phyloP scores from a whole-genome alignment of 805 yeast species.

The Cyberlindnera samutprakarnensis region DNA sequence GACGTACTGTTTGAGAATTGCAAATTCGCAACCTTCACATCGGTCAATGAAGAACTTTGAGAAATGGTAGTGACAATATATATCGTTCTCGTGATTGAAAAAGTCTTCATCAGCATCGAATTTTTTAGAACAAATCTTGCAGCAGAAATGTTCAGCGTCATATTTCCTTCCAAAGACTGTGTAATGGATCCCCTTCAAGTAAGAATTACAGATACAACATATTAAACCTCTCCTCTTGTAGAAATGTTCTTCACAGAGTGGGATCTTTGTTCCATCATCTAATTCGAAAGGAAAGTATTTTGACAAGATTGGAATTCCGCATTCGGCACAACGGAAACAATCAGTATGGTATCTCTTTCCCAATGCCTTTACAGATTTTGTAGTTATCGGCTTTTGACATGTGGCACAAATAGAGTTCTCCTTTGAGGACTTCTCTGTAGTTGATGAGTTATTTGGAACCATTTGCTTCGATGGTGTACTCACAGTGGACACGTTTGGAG shows the following conservation, averaged over 20 bases:
- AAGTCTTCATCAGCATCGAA: constrained; percentile 91
- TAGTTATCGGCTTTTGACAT: constrained; percentile 46
- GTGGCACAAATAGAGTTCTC: constrained; percentile 33
- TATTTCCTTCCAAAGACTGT: constrained; percentile 89
- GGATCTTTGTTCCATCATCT: constrained; percentile 36
- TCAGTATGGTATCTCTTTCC: constrained; percentile 75
- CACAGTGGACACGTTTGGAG: too few relatives aligned
- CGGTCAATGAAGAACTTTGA: constrained; percentile 78
- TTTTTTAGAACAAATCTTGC: constrained; percentile 76
- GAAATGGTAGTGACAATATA: constrained; percentile 90
- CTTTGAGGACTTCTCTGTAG: neutral
- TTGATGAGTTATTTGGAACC: too few relatives aligned
- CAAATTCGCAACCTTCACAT: constrained; percentile 89
- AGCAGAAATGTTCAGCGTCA: constrained; percentile 92
- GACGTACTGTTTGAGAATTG: constrained; percentile 90
- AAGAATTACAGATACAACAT: constrained; percentile 80
- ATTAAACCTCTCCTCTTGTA: constrained; percentile 77
- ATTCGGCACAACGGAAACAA: constrained; percentile 82
- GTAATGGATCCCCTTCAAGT: constrained; percentile 86
- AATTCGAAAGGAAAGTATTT: constrained; percentile 81
- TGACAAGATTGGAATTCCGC: constrained; percentile 72
- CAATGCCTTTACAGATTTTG: constrained; percentile 84
- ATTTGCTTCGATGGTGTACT: too few relatives aligned
- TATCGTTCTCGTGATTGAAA: constrained; percentile 74
- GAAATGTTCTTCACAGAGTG: constrained; percentile 88